Evolutionary conservation across 495 filamentous ascomycete genomes (phyloP).

Genomic region (Lichina pygmaea): DNA sequence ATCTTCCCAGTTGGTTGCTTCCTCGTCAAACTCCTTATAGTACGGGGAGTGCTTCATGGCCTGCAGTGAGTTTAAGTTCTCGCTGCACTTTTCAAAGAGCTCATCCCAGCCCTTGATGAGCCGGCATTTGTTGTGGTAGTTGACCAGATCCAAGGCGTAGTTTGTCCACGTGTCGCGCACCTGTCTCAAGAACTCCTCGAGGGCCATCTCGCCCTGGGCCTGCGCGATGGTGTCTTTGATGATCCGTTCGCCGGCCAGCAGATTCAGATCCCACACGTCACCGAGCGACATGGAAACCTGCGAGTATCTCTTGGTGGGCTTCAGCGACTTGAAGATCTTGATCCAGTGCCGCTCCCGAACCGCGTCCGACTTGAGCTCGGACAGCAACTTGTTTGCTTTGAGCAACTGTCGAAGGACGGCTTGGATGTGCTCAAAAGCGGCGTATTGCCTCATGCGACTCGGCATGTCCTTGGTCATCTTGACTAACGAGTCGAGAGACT

Average conservation of each 20-base stretch:
- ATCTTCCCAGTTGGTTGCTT: constrained; percentile 89
- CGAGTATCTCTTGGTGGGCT: constrained; percentile 72
- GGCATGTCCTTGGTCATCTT: constrained; percentile 99
- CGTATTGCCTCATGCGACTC: constrained; percentile 94
- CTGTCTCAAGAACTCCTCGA: constrained; percentile 93
- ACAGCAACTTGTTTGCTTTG: constrained; percentile 67
- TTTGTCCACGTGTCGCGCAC: constrained; percentile 92
- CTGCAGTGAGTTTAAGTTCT: constrained; percentile 89
- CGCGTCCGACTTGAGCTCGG: constrained; percentile 89
- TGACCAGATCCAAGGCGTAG: constrained; percentile 78
- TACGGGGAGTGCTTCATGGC: constrained; percentile 98
- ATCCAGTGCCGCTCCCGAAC: constrained; percentile 91
- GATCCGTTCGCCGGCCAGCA: constrained; percentile 56
- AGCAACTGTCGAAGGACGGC: constrained; percentile 62
- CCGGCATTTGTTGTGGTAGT: constrained; percentile 92
- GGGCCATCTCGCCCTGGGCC: constrained; percentile 92
- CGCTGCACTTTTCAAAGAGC: constrained; percentile 91
- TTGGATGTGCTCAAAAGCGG: constrained; percentile 94
- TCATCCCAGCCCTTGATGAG: constrained; percentile 97
- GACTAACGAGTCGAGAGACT: constrained; percentile 67
- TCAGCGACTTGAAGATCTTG: constrained; percentile 86
- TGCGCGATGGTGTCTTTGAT: constrained; percentile 83
- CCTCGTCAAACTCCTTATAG: constrained; percentile 96
- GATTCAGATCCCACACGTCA: constrained; percentile 92
- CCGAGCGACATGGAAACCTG: constrained; percentile 82